Evolutionary conservation across 805 yeast species (phyloP).

Genomic region (Wickerhamiella kurtzmanii): DNA sequence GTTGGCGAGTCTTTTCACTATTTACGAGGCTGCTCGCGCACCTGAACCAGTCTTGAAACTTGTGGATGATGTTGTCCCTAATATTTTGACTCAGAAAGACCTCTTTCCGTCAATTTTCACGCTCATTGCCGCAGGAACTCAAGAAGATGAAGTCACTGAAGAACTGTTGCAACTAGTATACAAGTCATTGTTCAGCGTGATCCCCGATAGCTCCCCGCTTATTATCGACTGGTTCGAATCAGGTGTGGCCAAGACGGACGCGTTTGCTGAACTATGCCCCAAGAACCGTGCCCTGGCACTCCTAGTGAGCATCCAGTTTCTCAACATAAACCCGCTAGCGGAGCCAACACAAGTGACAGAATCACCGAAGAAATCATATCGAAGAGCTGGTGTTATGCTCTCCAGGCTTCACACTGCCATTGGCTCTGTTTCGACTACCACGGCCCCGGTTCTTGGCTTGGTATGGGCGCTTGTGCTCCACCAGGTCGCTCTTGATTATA

Average conservation of each 20-base stretch:
- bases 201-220: constrained; percentile 15
- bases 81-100: constrained; percentile 8
- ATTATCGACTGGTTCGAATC: constrained; percentile 14
- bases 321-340: constrained; percentile 19
- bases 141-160: constrained; percentile 3
- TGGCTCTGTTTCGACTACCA: not conserved
- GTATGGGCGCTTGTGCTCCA: constrained; percentile 23
- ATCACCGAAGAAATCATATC: constrained; percentile 2
- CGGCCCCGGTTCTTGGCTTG: constrained; percentile 11
- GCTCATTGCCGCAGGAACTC: constrained; percentile 1
- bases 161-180: constrained; percentile 16
- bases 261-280: not conserved
- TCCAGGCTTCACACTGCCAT: constrained; percentile 14
- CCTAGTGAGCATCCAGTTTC: constrained; percentile 17
- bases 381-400: constrained; percentile 15
- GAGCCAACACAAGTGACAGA: too few relatives aligned
- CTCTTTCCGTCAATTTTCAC: constrained; percentile 15
- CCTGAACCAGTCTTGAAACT: not conserved
- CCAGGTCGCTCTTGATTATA: constrained; percentile 17
- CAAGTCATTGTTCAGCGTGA: constrained; percentile 16
- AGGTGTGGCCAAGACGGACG: not conserved
- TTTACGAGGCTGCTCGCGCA: not conserved
- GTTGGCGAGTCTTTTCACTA: not conserved
- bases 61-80: constrained; percentile 9
- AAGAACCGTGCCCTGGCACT: constrained; percentile 9